Evolutionary conservation across 164 flowering plant genomes (phyloP), one percentile per base, ranked within the genome.

Genomic region (Warburgia ugandensis): DNA sequence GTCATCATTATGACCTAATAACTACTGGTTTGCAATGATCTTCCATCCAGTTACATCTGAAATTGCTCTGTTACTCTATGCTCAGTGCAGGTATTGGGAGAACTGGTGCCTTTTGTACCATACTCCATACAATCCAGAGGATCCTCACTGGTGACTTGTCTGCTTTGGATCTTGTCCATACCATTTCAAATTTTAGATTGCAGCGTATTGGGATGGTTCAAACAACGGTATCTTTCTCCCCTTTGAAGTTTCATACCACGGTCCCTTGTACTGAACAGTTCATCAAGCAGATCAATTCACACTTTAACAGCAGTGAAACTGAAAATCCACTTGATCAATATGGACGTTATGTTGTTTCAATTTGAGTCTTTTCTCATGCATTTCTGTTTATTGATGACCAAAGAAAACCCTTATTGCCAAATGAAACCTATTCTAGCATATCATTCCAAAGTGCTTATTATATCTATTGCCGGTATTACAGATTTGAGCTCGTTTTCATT

Each of bases 81-180:
- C 41, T 56, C 94, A 92, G 99, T 81, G 99, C 99, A 65, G 99
- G 99, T 49, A 84, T 89, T 60, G 99, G 99, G 37, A 79, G 99
- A 68, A 94, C 97, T 6, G 99, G 99, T 58, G 71, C n/a, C n/a
- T n/a, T n/a, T n/a, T n/a, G n/a, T n/a, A 58, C 83, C 43, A 82
- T 94, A 50, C 84, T 79, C 56, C 80, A 86, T 60, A 80, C 99
- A 8, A 59, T 94, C 49, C 99, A 94, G 57, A 84, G 99, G 64
- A 77, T 94, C 52, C 84, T 94, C 30, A 45, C 31, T 44, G 99
- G 99, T n/a, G 92, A 94, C 57, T 74, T 80, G 90, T 80, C 94
- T 45, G 89, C 96, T 27, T 52, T 88, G 68, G 83, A 86, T 67
- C 72, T 92, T 55, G 77, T 55, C 29, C 62, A 71, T 21, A 92